Percentiles rank a stretch among this genome's conserved stretches.
These are phyloP conservation scores for Metarhizium sp. DNA, from an alignment of 2,329 filamentous ascomycete species.

Conservation along the genomic window DNA sequence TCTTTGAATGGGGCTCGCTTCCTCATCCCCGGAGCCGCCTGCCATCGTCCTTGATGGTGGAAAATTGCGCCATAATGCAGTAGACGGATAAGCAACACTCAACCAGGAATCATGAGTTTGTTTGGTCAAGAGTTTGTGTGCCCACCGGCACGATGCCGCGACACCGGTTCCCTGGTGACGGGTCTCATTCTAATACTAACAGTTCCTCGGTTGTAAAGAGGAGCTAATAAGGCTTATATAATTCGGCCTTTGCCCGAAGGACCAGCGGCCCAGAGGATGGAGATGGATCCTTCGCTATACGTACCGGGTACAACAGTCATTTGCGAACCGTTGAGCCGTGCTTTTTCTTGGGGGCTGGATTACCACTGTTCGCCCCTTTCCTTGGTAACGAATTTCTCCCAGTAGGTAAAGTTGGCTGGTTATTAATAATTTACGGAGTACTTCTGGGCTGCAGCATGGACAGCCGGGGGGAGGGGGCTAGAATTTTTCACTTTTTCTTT, in stretches of 20 bases:
- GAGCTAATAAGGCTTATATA: not conserved
- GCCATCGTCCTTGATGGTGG: not conserved
- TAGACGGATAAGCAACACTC: not conserved
- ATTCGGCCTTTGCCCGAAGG: not conserved
- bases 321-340: not conserved
- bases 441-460: not conserved
- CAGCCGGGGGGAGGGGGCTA: not conserved
- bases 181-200: not conserved
- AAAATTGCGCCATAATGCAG: not conserved
- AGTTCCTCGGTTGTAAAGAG: not conserved
- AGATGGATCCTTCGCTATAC: too few relatives aligned
- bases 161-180: constrained; percentile 2
- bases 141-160: not conserved
- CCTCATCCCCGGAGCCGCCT: not conserved
- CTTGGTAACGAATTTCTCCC: not conserved
- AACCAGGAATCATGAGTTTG: not conserved
- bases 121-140: not conserved
- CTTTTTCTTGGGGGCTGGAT: not conserved
- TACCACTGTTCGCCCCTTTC: not conserved
- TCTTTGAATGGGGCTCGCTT: not conserved
- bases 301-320: not conserved
- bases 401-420: not conserved
- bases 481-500: not conserved
- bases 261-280: not conserved
- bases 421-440: not conserved